Base-by-base conservation (phyloP, 2,329 filamentous ascomycete species). In the Cryphonectria parasitica region DNA sequence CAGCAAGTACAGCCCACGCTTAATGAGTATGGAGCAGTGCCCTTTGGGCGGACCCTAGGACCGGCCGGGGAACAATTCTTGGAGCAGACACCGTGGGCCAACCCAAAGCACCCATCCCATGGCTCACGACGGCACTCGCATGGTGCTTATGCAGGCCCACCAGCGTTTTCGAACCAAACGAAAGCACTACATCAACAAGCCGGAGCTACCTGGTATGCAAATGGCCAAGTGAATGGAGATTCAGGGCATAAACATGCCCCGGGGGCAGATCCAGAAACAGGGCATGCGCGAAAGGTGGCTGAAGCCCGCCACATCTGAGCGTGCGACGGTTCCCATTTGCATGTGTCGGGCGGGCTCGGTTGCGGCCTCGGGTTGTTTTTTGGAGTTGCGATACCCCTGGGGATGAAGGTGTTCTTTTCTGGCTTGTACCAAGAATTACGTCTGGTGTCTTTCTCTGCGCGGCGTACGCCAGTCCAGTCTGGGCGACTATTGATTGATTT, bases 71-170 rank as follows among this genome's bases (percentile, higher is more conserved):
- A 97, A 79, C 92, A 95, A 74, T 97, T 96, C 75, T 87, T 97
- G 69, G 93, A 97, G 77, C 91, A 95, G 75, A 97, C 93, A 6
- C 92, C 94, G 0, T 98, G 95, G 95, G 94, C 94, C 49, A 97
- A 97, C 78, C 93, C 94, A 25, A 93, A 95, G 75, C 91, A 94
- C 77, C 90, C 91, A 8, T 87, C 89, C 13, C 90, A 93, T 28
- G 61, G 69, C 58, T 54, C 71, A 15, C 66, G 71, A 52, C 71
- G 71, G 11, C 71, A 72, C 45, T 72, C 71, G n/a, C 62, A 72
- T 19, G 66, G 71, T 22, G 66, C 71, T 15, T 73, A 74, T 60
- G 67, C 67, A 19, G 72, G 71, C 34, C 71, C 72, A 45, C 67
- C 66, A 13, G 62, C 68, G 19, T 64, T 72, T 54, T 43, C 66